Evolutionary conservation across 2,329 filamentous ascomycete species (phyloP).

Genomic region (Cryphonectria radicalis): DNA sequence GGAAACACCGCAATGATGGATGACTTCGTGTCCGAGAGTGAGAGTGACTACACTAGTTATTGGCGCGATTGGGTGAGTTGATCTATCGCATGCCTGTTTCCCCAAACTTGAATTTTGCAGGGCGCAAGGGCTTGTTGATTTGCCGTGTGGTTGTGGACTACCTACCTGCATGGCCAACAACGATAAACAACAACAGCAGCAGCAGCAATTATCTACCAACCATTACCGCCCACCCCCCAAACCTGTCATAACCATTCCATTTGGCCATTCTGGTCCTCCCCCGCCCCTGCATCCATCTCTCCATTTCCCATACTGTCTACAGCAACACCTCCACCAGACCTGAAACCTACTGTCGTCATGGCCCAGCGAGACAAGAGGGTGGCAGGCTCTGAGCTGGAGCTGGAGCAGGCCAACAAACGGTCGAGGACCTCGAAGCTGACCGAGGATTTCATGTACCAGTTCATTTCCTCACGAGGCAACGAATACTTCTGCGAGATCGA

Average conservation of each 20-base stretch:
- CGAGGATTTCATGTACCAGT: constrained; percentile 59
- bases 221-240: too few species aligned
- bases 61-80: constrained; percentile 95
- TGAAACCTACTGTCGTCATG: constrained; percentile 1
- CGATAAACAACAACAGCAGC: not conserved
- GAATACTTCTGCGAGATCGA: constrained; percentile 99
- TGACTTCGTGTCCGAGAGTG: constrained; percentile 95
- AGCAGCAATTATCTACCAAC: constrained; percentile 10
- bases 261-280: not conserved
- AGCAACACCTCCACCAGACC: not conserved
- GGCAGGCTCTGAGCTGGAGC: not conserved
- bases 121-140: not conserved
- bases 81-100: not conserved
- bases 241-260: not conserved
- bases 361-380: constrained; percentile 12
- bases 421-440: constrained; percentile 19
- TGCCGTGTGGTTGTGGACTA: constrained; percentile 13
- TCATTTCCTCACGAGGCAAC: constrained; percentile 95
- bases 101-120: not conserved
- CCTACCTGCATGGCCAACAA: constrained; percentile 8
- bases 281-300: not conserved
- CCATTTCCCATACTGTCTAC: not conserved
- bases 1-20: constrained; percentile 67
- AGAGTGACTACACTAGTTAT: constrained; percentile 99
- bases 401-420: not conserved